Percentiles rank a stretch among this genome's conserved stretches.
phyloP scores from a whole-genome alignment of 352 stramenopile genomes.

The Elongisporangium anandrum region DNA sequence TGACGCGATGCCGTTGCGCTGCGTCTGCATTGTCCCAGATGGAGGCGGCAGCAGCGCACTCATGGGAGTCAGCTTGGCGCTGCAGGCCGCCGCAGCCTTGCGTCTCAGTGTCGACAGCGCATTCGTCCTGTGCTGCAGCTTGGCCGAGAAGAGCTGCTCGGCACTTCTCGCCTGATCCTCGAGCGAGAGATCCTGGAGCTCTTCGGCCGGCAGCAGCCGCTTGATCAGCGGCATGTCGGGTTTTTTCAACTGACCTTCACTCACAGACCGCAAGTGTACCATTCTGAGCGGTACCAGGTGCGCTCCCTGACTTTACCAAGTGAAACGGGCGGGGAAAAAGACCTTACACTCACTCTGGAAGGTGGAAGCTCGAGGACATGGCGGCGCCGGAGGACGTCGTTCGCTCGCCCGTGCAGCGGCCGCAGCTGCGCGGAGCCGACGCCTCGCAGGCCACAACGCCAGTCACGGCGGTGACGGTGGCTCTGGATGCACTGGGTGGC shows the following conservation, averaged over 20 bases:
- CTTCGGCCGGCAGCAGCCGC: constrained; percentile 15
- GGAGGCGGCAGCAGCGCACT: constrained; percentile 10
- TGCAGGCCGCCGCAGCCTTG: constrained; percentile 30
- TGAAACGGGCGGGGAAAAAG: background rate
- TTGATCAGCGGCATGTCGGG: constrained; percentile 38
- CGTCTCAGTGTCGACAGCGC: constrained; percentile 11
- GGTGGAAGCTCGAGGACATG: background rate
- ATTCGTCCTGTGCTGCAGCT: constrained; percentile 30
- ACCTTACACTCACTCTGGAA: background rate
- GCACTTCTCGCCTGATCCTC: constrained; percentile 15
- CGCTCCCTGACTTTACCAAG: background rate
- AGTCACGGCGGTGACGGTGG: background rate
- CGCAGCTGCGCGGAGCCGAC: background rate
- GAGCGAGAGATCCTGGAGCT: constrained; percentile 8
- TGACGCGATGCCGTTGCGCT: constrained; percentile 2
- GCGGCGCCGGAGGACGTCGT: background rate
- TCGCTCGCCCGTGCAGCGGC: background rate
- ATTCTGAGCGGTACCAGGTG: background rate
- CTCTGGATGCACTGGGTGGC: background rate
- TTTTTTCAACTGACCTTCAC: constrained; percentile 5
- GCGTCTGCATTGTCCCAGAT: background rate
- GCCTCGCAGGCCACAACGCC: background rate
- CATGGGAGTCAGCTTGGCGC: constrained; percentile 27
- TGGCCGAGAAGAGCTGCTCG: constrained; percentile 50
- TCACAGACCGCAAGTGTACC: constrained; percentile 3